Percentiles rank a stretch among this genome's conserved stretches.
Conservation (phyloP, 1,284 basidiomycete species). For the Trichosporon faecale region DNA sequence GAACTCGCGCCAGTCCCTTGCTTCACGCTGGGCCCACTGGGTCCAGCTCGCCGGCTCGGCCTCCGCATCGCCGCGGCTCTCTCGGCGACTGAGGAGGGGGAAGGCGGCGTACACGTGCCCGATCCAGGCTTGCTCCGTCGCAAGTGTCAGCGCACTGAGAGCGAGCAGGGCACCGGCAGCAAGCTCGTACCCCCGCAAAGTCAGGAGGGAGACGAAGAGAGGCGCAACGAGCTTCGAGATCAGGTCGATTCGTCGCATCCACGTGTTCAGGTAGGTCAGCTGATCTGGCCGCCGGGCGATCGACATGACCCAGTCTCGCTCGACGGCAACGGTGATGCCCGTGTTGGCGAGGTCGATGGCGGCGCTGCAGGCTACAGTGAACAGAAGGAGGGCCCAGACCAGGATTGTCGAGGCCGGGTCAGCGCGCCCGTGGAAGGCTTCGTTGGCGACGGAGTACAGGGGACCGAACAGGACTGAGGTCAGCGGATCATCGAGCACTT, state of each 20-base stretch:
- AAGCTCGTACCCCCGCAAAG: slow-evolving; percentile 37
- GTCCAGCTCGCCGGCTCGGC: background rate
- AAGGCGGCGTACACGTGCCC: slow-evolving; percentile 47
- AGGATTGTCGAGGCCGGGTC: slow-evolving; percentile 7
- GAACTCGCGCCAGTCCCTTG: slow-evolving; percentile 53
- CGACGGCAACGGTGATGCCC: slow-evolving; percentile 53
- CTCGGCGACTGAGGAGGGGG: slow-evolving; percentile 31
- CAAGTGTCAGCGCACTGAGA: slow-evolving; percentile 32
- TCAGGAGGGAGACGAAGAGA: slow-evolving; percentile 54
- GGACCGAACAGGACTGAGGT: slow-evolving; percentile 43
- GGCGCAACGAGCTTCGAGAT: slow-evolving; percentile 54
- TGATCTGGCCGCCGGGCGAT: slow-evolving; percentile 42
- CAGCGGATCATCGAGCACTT: background rate
- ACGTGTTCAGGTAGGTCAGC: slow-evolving; percentile 49
- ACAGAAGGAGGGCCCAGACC: slow-evolving; percentile 40
- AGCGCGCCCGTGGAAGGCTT: slow-evolving; percentile 28
- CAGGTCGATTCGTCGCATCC: slow-evolving; percentile 54
- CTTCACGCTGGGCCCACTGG: slow-evolving; percentile 24
- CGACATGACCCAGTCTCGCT: slow-evolving; percentile 56
- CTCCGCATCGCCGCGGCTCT: background rate
- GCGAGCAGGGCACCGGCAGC: slow-evolving; percentile 38
- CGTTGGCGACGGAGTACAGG: slow-evolving; percentile 24
- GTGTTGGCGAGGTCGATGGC: slow-evolving; percentile 49
- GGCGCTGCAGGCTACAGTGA: slow-evolving; percentile 46
- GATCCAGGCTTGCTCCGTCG: slow-evolving; percentile 50